phyloP scores from a whole-genome alignment of 2,329 filamentous ascomycete species.

The Huntiella bhutanensis region DNA sequence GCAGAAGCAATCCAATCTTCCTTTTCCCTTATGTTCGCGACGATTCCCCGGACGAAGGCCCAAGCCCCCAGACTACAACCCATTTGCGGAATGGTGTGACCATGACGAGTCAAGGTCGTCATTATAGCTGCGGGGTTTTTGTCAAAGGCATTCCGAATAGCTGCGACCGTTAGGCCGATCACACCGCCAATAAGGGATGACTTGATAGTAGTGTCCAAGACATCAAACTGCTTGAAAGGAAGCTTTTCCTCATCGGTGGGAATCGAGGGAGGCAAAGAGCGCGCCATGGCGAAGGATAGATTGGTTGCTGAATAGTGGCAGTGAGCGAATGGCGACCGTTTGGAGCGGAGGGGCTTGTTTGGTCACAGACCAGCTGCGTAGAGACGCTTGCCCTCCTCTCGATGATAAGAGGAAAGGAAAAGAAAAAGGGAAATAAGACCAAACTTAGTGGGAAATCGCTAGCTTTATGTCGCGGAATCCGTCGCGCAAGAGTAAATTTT shows the following conservation, averaged over 20 bases:
- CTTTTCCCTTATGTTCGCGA: slow-evolving; percentile 71
- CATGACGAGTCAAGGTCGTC: slow-evolving; percentile 63
- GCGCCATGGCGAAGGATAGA: not conserved
- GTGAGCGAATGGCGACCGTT: not conserved
- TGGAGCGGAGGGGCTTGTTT: slow-evolving; percentile 1
- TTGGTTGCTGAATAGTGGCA: not conserved
- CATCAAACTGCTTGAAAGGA: slow-evolving; percentile 54
- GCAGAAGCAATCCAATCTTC: slow-evolving; percentile 60
- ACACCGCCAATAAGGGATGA: slow-evolving; percentile 45
- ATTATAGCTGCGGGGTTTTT: slow-evolving; percentile 65
- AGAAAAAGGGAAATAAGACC: not conserved
- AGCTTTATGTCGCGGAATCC: slow-evolving; percentile 2
- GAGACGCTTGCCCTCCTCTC: slow-evolving; percentile 7
- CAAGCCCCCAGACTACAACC: slow-evolving; percentile 44
- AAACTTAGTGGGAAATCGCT: slow-evolving; percentile 1
- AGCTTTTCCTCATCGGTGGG: slow-evolving; percentile 1
- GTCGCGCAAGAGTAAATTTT: slow-evolving; percentile 1
- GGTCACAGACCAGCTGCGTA: slow-evolving; percentile 8
- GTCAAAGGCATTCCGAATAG: slow-evolving; percentile 70
- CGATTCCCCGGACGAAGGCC: slow-evolving; percentile 55
- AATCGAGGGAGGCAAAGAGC: not conserved
- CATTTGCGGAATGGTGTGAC: slow-evolving; percentile 43
- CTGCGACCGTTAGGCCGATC: slow-evolving; percentile 52
- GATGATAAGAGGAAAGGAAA: slow-evolving; percentile 3
- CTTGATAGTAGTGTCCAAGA: slow-evolving; percentile 46